These are phyloP conservation scores for Penicillium robsamsonii DNA, from an alignment of 495 filamentous ascomycete genomes.

Conservation along the genomic window DNA sequence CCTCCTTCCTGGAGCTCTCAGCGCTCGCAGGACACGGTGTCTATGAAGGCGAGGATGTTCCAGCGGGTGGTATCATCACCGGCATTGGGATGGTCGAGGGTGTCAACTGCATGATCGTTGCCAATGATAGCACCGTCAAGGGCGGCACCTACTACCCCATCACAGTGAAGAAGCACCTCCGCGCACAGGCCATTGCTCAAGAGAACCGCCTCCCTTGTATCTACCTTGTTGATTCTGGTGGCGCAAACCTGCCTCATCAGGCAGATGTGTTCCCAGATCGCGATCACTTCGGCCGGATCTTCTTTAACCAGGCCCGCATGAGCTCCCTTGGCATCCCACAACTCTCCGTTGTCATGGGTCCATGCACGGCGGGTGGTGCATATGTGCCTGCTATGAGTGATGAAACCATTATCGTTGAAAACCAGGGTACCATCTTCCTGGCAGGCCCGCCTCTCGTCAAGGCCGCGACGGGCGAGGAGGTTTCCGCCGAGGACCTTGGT, in stretches of 20 bases:
- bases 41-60: constrained; percentile 83
- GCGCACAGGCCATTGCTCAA: constrained; percentile 86
- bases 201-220: constrained; percentile 88
- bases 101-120: constrained; percentile 89
- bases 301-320: constrained; percentile 97
- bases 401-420: constrained; percentile 92
- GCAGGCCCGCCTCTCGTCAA: constrained; percentile 95
- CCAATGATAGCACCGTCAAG: constrained; percentile 97
- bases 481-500: constrained; percentile 89
- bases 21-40: constrained; percentile 82
- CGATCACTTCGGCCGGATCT: constrained; percentile 95
- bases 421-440: constrained; percentile 94
- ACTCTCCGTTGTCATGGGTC: constrained; percentile 94
- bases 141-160: constrained; percentile 99
- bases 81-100: constrained; percentile 89
- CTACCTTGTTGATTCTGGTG: constrained; percentile 94
- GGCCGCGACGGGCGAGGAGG: constrained; percentile 91
- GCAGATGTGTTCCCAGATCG: constrained; percentile 94
- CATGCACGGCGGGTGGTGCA: constrained; percentile 93
- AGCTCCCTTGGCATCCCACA: constrained; percentile 80
- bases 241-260: constrained; percentile 94
- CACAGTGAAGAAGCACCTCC: constrained; percentile 95
- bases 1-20: constrained; percentile 87
- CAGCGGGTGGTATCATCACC: constrained; percentile 87
- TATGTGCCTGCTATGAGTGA: constrained; percentile 98